Conservation (phyloP, 768 basidiomycete genomes). For the Sarcomyxa edulis region DNA sequence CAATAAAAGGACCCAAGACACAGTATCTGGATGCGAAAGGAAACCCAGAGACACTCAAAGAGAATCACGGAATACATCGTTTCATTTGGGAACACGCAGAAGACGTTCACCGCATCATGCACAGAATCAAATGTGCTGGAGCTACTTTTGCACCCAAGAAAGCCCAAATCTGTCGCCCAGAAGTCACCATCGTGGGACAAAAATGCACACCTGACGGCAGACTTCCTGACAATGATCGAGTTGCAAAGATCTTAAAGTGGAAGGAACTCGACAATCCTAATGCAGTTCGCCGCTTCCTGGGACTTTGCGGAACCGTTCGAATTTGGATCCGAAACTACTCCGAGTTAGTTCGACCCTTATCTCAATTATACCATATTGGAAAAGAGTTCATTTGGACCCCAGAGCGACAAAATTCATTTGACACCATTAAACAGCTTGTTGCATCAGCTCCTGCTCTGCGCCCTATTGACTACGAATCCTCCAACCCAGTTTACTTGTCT, state of each 20-base stretch:
- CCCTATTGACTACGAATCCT: conserved; percentile 25
- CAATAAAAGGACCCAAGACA: conserved; percentile 18
- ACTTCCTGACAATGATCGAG: conserved; percentile 17
- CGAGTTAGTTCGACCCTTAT: conserved; percentile 9
- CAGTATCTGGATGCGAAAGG: conserved; percentile 17
- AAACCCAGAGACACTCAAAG: conserved; percentile 7
- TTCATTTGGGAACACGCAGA: conserved; percentile 32
- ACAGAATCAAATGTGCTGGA: conserved; percentile 19
- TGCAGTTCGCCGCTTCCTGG: conserved; percentile 16
- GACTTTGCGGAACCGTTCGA: conserved; percentile 16
- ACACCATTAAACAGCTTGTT: conserved; percentile 10
- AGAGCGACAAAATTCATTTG: conserved; percentile 16
- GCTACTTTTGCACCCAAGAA: conserved; percentile 26
- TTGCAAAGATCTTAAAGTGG: conserved; percentile 22
- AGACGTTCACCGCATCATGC: conserved; percentile 22
- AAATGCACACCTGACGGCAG: conserved; percentile 24
- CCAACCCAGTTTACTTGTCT: conserved; percentile 19
- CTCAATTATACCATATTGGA: conserved; percentile 11
- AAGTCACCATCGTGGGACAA: conserved; percentile 24
- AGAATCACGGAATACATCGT: conserved; percentile 15
- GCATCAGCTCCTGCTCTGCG: conserved; percentile 15
- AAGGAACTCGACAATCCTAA: conserved; percentile 8
- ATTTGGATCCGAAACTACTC: conserved; percentile 18
- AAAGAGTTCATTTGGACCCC: conserved; percentile 21
- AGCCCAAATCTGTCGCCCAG: conserved; percentile 15